Percentiles rank a stretch among this genome's conserved stretches.
Conservation (phyloP, 208 protist genomes). For the Trypanosoma caninum region DNA sequence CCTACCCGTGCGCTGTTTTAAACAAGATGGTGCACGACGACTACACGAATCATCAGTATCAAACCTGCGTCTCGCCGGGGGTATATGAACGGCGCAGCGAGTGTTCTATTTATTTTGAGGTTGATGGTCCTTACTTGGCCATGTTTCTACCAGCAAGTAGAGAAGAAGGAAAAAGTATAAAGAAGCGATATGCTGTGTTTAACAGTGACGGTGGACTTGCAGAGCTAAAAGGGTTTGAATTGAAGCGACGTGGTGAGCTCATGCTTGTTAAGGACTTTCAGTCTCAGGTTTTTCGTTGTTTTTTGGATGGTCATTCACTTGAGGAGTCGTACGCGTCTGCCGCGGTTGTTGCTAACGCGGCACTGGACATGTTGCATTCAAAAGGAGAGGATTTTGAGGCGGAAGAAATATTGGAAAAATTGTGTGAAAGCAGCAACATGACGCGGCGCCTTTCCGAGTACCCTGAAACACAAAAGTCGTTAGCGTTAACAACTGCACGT, state of each 20-base stretch:
- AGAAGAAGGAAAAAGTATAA: slow-evolving; percentile 98
- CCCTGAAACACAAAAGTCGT: slow-evolving; percentile 96
- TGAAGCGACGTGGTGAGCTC: slow-evolving; percentile 99
- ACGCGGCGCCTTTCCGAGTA: slow-evolving; percentile 96
- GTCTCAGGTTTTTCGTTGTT: slow-evolving; percentile 94
- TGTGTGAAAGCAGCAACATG: slow-evolving; percentile 98
- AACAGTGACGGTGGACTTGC: slow-evolving; percentile 95
- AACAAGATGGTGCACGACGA: slow-evolving; percentile 97
- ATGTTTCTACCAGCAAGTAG: slow-evolving; percentile 99
- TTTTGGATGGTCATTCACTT: slow-evolving; percentile 95
- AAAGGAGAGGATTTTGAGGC: slow-evolving; percentile 90
- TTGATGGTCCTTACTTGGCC: slow-evolving; percentile 99
- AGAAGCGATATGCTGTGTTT: slow-evolving; percentile 99
- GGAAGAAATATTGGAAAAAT: slow-evolving; percentile 96
- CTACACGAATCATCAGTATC: slow-evolving; percentile 99
- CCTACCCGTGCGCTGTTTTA: slow-evolving; percentile 98
- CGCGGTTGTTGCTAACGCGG: slow-evolving; percentile 94
- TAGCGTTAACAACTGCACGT: slow-evolving; percentile 97
- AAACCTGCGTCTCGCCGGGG: slow-evolving; percentile 74
- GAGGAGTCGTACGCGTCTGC: slow-evolving; percentile 96
- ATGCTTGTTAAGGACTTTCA: slow-evolving; percentile 99
- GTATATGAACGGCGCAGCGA: slow-evolving; percentile 86
- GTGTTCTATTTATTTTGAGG: slow-evolving; percentile 99
- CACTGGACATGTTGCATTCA: slow-evolving; percentile 96
- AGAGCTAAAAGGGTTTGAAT: slow-evolving; percentile 99